phyloP scores from a whole-genome alignment of 2,329 filamentous ascomycete species.

The Venturia effusa region DNA sequence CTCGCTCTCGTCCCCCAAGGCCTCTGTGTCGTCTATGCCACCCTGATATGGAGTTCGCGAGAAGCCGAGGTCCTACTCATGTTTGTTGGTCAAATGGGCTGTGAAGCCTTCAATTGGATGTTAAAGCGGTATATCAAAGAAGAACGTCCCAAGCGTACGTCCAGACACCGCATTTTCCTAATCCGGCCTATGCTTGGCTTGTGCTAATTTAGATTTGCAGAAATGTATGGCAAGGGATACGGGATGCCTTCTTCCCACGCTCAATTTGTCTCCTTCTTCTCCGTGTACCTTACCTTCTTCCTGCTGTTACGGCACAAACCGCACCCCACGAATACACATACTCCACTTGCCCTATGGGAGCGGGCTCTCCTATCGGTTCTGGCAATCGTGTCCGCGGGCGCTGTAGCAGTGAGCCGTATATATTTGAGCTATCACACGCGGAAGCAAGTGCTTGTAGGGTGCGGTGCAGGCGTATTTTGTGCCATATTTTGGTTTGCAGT shows the following conservation, averaged over 20 bases:
- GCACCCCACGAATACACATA: conserved; percentile 26
- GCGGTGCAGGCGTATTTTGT: conserved; percentile 56
- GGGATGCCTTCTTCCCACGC: conserved; percentile 96
- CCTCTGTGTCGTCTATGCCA: conserved; percentile 80
- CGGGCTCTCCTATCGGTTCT: conserved; percentile 42
- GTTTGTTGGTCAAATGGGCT: conserved; percentile 83
- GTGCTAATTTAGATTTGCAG: conserved; percentile 24
- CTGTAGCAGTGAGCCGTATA: conserved; percentile 67
- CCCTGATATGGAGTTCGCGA: conserved; percentile 80
- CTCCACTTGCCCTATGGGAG: conserved; percentile 50
- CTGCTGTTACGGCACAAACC: conserved; percentile 69
- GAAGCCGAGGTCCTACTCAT: conserved; percentile 83
- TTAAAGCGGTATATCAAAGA: conserved; percentile 89
- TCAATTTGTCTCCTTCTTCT: conserved; percentile 90
- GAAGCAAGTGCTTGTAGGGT: conserved; percentile 76
- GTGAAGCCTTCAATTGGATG: conserved; percentile 81
- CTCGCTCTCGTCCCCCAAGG: conserved; percentile 89
- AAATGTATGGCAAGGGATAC: conserved; percentile 80
- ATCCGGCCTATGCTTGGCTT: not conserved
- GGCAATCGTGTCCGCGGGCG: conserved; percentile 30
- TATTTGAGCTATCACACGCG: conserved; percentile 91
- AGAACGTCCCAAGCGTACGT: conserved; percentile 68
- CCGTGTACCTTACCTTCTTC: conserved; percentile 73
- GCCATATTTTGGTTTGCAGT: conserved; percentile 69
- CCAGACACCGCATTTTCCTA: conserved; percentile 1